Evolutionary conservation across 176 grass and related monocot genomes (phyloP).

Genomic region (Phragmites australis): DNA sequence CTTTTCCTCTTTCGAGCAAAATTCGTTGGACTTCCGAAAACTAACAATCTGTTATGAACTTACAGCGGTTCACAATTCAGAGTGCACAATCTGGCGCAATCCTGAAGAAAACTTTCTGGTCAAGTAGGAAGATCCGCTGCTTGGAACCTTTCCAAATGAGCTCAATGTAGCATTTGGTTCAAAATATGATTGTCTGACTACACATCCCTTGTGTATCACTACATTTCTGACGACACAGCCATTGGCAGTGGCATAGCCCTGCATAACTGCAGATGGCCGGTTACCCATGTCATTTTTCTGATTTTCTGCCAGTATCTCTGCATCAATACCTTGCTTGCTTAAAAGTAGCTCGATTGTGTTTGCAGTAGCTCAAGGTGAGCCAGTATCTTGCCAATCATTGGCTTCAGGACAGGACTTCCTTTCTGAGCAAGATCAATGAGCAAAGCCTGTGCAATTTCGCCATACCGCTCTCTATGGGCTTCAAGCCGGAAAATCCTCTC

Average conservation of each 20-base stretch:
- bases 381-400: slow-evolving; percentile 84
- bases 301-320: background rate
- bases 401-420: slow-evolving; percentile 57
- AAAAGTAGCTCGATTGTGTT: slow-evolving; percentile 85
- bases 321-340: background rate
- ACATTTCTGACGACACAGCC: too few relatives aligned
- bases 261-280: too few relatives aligned
- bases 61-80: background rate
- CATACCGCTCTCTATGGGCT: slow-evolving; percentile 56
- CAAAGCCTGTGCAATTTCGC: slow-evolving; percentile 53
- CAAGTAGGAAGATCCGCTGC: background rate
- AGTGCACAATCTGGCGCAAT: background rate
- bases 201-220: too few relatives aligned
- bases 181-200: background rate
- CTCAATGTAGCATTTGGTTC: background rate
- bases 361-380: slow-evolving; percentile 85
- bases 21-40: background rate
- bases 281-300: background rate
- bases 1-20: background rate
- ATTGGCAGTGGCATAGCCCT: too few relatives aligned
- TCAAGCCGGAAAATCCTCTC: slow-evolving; percentile 73
- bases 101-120: background rate
- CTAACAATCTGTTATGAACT: background rate
- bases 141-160: background rate
- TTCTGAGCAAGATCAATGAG: slow-evolving; percentile 83